Conservation (phyloP, 192 early-diverging fungal genomes). For the Umbelopsis sp. region DNA sequence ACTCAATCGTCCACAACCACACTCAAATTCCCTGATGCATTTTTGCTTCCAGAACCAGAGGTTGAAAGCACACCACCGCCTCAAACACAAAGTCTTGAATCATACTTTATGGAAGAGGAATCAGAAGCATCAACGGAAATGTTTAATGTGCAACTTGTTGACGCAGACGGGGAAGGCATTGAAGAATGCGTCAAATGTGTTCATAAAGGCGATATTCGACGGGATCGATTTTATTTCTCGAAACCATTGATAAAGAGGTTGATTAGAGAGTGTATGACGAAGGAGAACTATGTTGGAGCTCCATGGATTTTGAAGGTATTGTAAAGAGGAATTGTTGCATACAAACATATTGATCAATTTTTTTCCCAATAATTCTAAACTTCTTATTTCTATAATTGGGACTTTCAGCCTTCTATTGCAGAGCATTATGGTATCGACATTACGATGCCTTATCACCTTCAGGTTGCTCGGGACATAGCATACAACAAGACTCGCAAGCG, state of each 20-base stretch:
- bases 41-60: conserved; percentile 17
- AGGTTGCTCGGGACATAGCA: conserved; percentile 39
- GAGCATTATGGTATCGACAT: conserved; percentile 51
- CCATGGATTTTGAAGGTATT: conserved; percentile 70
- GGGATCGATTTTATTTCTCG: conserved; percentile 60
- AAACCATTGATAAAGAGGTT: conserved; percentile 68
- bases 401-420: conserved; percentile 34
- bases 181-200: conserved; percentile 46
- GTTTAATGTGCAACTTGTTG: conserved; percentile 54
- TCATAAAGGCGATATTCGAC: conserved; percentile 40
- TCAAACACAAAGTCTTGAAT: neutral
- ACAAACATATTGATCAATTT: neutral
- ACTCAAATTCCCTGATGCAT: conserved; percentile 24
- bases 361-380: neutral
- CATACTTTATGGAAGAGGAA: conserved; percentile 6
- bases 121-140: neutral
- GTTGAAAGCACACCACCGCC: neutral
- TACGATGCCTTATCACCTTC: conserved; percentile 44
- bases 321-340: neutral
- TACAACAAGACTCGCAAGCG: conserved; percentile 40
- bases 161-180: conserved; percentile 47
- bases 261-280: conserved; percentile 64
- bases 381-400: no score
- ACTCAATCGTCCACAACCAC: conserved; percentile 7
- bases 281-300: conserved; percentile 70